A percentile compares a stretch with the other conserved stretches of the same genome.
phyloP scores from a whole-genome alignment of 192 early-diverging fungal species.

The Rhizophlyctis rosea region DNA sequence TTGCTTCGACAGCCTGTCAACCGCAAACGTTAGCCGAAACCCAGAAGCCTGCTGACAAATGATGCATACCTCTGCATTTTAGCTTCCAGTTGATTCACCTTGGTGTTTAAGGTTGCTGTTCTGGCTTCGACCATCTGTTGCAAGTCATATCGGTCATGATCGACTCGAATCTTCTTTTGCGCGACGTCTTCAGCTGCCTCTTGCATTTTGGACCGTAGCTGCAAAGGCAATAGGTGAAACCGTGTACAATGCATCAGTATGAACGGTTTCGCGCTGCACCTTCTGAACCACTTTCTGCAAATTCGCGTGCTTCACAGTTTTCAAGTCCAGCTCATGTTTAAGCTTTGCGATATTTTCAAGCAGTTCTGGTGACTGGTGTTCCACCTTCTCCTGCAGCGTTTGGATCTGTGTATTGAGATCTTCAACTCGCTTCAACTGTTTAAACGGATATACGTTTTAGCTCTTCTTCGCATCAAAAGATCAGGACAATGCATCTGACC shows the following conservation, averaged over 20 bases:
- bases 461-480: no score
- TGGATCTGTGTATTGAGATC: no score
- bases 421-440: no score
- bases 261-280: no score
- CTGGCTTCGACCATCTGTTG: constrained; percentile 12
- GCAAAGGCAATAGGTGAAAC: no score
- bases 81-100: constrained; percentile 27
- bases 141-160: constrained; percentile 14
- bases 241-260: no score
- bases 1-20: constrained; percentile 14
- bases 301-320: constrained; percentile 16
- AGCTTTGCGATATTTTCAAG: constrained; percentile 1
- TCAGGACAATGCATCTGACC: no score
- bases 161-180: constrained; percentile 14
- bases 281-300: constrained; percentile 31
- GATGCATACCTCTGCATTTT: constrained; percentile 22
- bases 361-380: not conserved
- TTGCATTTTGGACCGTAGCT: constrained; percentile 11
- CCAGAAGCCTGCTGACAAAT: not conserved
- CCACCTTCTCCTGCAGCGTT: constrained; percentile 5
- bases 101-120: constrained; percentile 5
- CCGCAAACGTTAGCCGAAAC: not conserved
- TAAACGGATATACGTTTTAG: no score
- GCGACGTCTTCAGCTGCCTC: constrained; percentile 26
- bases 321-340: constrained; percentile 6